Percentiles rank a stretch among this genome's conserved stretches.
These are phyloP conservation scores for Trebouxia gelatinosa DNA, from an alignment of 163 green algal genomes.

Conservation along the genomic window DNA sequence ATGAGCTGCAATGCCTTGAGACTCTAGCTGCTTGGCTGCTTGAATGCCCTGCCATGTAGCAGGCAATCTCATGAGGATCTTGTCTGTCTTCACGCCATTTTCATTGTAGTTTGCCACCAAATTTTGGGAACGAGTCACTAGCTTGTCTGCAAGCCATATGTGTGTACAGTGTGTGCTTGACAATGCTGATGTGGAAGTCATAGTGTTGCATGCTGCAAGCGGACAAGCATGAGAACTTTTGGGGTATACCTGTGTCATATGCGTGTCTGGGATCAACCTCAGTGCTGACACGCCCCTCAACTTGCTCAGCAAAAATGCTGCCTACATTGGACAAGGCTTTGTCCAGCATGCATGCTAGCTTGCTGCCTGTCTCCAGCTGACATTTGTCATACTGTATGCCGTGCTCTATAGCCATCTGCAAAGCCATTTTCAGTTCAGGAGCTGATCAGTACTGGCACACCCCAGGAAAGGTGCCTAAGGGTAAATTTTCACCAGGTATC, in stretches of 20 bases:
- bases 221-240: not conserved
- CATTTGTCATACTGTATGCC: conserved; percentile 56
- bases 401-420: conserved; percentile 58
- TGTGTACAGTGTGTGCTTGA: too few species aligned
- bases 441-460: not conserved
- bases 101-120: conserved; percentile 54
- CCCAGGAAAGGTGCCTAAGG: not conserved
- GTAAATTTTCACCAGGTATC: not conserved
- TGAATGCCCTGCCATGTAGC: conserved; percentile 68
- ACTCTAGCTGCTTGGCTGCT: conserved; percentile 57
- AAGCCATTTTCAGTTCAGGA: not conserved
- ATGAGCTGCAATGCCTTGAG: conserved; percentile 54
- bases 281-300: conserved; percentile 61
- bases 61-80: conserved; percentile 60
- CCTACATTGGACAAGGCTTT: conserved; percentile 66
- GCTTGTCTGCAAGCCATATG: conserved; percentile 36
- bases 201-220: not conserved
- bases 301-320: conserved; percentile 49
- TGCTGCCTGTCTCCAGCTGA: conserved; percentile 23
- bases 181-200: too few species aligned
- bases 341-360: conserved; percentile 47
- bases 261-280: conserved; percentile 63
- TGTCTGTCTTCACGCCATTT: conserved; percentile 46
- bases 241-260: conserved; percentile 42
- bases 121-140: conserved; percentile 45